Evolutionary conservation across 441 rosid species (phyloP).

Genomic region (Populus hybrid): DNA sequence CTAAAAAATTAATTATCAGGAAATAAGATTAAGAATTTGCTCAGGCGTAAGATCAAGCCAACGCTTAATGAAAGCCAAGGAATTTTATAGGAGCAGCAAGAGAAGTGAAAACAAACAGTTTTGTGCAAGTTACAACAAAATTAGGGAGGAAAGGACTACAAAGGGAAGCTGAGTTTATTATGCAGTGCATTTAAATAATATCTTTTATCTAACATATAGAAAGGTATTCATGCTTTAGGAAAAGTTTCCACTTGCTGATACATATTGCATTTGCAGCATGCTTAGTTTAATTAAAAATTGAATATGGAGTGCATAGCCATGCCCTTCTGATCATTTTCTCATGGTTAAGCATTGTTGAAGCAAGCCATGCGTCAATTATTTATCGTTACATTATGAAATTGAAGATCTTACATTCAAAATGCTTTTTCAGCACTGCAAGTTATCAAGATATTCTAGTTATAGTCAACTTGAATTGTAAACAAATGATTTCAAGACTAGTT

Average conservation of each 20-base stretch:
- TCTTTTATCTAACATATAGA: neutral
- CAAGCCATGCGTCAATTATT: neutral
- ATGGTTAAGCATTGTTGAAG: neutral
- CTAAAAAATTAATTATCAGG: neutral
- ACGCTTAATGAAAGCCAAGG: neutral
- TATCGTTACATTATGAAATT: no score
- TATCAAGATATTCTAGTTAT: neutral
- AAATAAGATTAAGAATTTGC: neutral
- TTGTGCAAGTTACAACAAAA: neutral
- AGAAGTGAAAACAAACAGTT: neutral
- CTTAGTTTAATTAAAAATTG: neutral
- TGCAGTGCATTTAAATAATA: neutral
- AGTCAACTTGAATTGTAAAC: neutral
- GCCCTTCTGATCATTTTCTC: neutral
- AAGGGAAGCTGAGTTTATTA: neutral
- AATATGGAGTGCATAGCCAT: neutral
- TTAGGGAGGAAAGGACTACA: neutral
- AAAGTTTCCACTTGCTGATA: neutral
- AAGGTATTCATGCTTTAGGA: neutral
- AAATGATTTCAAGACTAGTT: neutral
- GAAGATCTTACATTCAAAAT: neutral
- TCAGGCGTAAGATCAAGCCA: neutral
- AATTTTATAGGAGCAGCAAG: neutral
- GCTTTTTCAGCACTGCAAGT: neutral
- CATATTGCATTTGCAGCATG: neutral